These are phyloP conservation scores for Linum trigynum DNA, from an alignment of 345 rosid genomes.

Conservation along the genomic window DNA sequence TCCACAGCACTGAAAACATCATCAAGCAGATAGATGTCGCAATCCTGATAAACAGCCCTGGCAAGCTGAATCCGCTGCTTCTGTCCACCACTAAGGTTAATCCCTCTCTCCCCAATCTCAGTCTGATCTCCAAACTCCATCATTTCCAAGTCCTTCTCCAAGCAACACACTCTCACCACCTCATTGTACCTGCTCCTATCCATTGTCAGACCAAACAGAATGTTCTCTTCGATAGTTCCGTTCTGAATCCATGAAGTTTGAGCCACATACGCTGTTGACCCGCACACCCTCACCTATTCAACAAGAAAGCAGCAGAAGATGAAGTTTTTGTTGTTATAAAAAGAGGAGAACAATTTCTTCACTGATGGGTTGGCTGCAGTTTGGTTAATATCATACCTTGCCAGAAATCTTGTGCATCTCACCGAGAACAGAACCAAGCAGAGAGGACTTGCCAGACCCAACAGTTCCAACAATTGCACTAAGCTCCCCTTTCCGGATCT, in stretches of 20 bases:
- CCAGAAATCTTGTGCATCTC: constrained; percentile 89
- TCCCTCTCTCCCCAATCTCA: constrained; percentile 93
- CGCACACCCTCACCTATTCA: constrained; percentile 63
- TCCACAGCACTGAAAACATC: constrained; percentile 95
- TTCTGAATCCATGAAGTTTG: constrained; percentile 94
- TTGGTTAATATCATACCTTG: constrained; percentile 31
- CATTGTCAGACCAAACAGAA: constrained; percentile 84
- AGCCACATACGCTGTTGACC: constrained; percentile 82
- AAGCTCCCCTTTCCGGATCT: constrained; percentile 67
- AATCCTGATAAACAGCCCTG: constrained; percentile 83
- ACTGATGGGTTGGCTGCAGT: too few species aligned
- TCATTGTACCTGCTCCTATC: constrained; percentile 42
- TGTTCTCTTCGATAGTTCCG: constrained; percentile 83
- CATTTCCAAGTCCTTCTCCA: constrained; percentile 82
- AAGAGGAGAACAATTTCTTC: too few species aligned
- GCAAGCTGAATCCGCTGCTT: constrained; percentile 95
- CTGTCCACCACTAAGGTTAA: constrained; percentile 97
- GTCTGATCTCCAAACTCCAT: constrained; percentile 95
- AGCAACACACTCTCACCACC: constrained; percentile 62
- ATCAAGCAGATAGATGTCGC: constrained; percentile 81
- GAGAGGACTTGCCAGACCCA: constrained; percentile 89
- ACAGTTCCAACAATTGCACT: constrained; percentile 86
- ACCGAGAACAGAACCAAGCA: constrained; percentile 78
- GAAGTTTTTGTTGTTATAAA: not conserved
- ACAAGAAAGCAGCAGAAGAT: constrained; percentile 1